These are phyloP conservation scores for Periconia macrospinosa DNA, from an alignment of 2,329 filamentous ascomycete genomes.

Conservation along the genomic window DNA sequence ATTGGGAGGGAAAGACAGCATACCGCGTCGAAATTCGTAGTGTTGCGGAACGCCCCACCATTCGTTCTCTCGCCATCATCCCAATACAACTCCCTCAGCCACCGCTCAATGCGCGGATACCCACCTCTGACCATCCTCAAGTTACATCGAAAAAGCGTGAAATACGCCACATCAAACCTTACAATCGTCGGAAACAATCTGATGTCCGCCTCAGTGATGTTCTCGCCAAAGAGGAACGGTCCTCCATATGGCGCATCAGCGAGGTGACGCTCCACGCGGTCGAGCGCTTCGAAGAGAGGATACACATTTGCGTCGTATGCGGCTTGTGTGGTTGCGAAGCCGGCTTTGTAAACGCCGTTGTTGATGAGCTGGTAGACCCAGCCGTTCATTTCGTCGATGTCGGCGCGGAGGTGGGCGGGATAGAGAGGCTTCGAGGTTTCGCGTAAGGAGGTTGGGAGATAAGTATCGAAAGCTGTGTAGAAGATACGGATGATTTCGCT, in stretches of 20 bases:
- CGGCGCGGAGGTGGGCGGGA: conserved; percentile 61
- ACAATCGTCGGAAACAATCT: conserved; percentile 56
- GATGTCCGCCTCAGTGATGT: conserved; percentile 81
- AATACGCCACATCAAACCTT: conserved; percentile 54
- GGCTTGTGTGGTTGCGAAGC: conserved; percentile 80
- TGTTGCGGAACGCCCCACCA: conserved; percentile 27
- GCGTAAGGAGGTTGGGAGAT: conserved; percentile 51
- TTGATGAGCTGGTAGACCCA: conserved; percentile 74
- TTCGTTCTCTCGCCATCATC: conserved; percentile 45
- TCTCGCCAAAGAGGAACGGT: conserved; percentile 73
- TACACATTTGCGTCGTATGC: conserved; percentile 78
- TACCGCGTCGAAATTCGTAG: conserved; percentile 19
- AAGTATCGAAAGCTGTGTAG: conserved; percentile 30
- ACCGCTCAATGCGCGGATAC: conserved; percentile 76
- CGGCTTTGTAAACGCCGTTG: conserved; percentile 61
- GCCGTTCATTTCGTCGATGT: conserved; percentile 75
- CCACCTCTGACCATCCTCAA: conserved; percentile 78
- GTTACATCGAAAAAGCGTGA: conserved; percentile 71
- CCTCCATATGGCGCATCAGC: conserved; percentile 42
- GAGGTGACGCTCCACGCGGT: conserved; percentile 74
- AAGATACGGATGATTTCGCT: conserved; percentile 40
- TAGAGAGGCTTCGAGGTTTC: conserved; percentile 60
- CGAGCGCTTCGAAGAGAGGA: conserved; percentile 73
- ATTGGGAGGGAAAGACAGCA: not conserved
- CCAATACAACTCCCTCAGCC: conserved; percentile 85